Base-by-base conservation (phyloP, 75 land plant species). In the Pinus albicaulis region DNA sequence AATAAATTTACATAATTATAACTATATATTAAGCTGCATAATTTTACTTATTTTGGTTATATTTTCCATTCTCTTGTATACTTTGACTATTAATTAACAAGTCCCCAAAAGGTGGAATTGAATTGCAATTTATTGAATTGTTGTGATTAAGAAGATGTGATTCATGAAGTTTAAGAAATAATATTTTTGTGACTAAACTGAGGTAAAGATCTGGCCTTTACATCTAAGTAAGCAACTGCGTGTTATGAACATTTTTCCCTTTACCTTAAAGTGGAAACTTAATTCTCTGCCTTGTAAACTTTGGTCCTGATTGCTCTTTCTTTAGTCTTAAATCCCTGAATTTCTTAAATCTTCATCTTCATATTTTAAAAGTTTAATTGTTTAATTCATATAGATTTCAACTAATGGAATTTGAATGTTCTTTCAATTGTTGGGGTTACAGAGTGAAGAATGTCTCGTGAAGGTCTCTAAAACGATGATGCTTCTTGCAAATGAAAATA, bases 381-480 rank as follows among this genome's bases (percentile, higher is more conserved):
- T 16, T 36, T 65, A 20, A 36, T 65, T 36, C 11, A 6, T 44
- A 44, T 19, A 36, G 44, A 65, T 62, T 62, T 15, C 5, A 14
- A 16, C 1, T 44, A 36, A 34, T 65, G n/a, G 0, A 36, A 34
- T 34, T 65, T 65, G 38, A 65, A 65, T 65, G 44, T 34, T 4
- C n/a, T 65, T 65, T 61, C 13, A 20, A 26, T 65, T 20, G 8
- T 16, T 65, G 69, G 74, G 20, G 22, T 44, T 71, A 78, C 87
- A 94, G 95, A 95, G 95, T 76, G 79, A 84, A 79, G 93, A 95
- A 72, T 95, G 98, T 76, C 80, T 95, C 74, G 90, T 85, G 83
- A 95, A 95, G 84, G 89, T 94, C 41, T 76, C 81, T 60, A 76
- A 89, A 78, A 92, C 96, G 66, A 82, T 95, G 72, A 80, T 81